Conservation (phyloP, 1,284 basidiomycete species). For the Xanthoconium separans region DNA sequence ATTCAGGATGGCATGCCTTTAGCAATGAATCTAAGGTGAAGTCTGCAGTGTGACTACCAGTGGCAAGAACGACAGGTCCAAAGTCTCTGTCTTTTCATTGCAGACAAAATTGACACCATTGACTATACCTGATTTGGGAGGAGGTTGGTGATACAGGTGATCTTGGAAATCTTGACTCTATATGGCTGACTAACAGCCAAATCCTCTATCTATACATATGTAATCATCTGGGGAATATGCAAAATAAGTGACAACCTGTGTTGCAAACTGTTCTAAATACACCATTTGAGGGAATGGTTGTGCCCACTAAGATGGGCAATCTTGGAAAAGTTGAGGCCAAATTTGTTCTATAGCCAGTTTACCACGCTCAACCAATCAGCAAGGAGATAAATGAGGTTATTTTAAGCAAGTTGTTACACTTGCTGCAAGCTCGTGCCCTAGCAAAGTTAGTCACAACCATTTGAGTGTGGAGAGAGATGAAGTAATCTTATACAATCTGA, state of each 20-base stretch:
- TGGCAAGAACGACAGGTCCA: conserved; percentile 94
- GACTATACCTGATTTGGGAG: conserved; percentile 74
- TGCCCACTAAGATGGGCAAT: conserved; percentile 96
- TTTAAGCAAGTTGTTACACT: conserved; percentile 74
- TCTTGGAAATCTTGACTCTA: conserved; percentile 91
- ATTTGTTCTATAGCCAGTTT: conserved; percentile 92
- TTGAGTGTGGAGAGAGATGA: no score
- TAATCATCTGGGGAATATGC: conserved; percentile 69
- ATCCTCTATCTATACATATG: conserved; percentile 95
- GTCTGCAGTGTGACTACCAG: conserved; percentile 97
- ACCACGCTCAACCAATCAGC: conserved; percentile 95
- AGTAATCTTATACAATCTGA: no score
- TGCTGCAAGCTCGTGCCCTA: no score
- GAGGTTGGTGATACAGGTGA: conserved; percentile 83
- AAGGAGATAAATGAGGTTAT: conserved; percentile 93
- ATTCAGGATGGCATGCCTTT: conserved; percentile 91
- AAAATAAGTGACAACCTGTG: conserved; percentile 9
- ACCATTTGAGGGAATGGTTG: conserved; percentile 93
- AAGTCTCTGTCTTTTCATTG: conserved; percentile 77
- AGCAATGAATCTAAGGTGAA: conserved; percentile 84
- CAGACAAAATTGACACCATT: conserved; percentile 85
- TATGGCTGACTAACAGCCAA: conserved; percentile 81
- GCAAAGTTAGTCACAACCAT: no score
- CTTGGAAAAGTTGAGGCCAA: conserved; percentile 90
- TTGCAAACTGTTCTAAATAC: conserved; percentile 18